Evolutionary conservation across 2,329 filamentous ascomycete species (phyloP).

Genomic region (Calonectria crousiana): DNA sequence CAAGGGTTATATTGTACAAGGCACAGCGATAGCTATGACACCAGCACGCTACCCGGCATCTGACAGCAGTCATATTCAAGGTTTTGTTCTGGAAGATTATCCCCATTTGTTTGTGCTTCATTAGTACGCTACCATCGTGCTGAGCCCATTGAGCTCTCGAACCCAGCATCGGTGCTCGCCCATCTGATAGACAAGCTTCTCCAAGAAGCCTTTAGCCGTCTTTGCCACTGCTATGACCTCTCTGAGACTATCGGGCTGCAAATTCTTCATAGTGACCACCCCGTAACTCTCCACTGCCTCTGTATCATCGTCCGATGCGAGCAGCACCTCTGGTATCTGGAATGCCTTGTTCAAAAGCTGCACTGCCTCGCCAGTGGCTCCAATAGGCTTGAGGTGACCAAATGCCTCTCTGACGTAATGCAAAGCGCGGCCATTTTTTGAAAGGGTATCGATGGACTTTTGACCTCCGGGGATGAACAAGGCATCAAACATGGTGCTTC

Average conservation of each 20-base stretch:
- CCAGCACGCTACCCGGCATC: no score
- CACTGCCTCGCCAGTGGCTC: constrained; percentile 79
- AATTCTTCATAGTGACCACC: constrained; percentile 75
- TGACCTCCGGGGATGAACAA: constrained; percentile 81
- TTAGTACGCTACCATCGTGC: constrained; percentile 76
- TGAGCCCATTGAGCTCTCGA: constrained; percentile 79
- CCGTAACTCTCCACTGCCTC: constrained; percentile 76
- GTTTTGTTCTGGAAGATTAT: no score
- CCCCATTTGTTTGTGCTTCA: background rate
- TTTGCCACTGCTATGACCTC: constrained; percentile 74
- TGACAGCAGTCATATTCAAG: no score
- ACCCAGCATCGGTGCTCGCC: constrained; percentile 80
- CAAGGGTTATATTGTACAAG: no score
- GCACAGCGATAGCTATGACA: no score
- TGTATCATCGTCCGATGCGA: constrained; percentile 54
- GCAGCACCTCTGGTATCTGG: constrained; percentile 54
- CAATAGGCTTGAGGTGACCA: constrained; percentile 84
- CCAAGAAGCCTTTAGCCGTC: constrained; percentile 76
- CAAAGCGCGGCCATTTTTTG: constrained; percentile 77
- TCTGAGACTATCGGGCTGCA: constrained; percentile 68
- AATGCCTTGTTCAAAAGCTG: constrained; percentile 68
- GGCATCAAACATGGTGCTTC: constrained; percentile 85
- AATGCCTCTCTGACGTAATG: constrained; percentile 87
- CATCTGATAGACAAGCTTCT: constrained; percentile 77
- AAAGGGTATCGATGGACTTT: constrained; percentile 71